Evolutionary conservation across 768 basidiomycete genomes (phyloP), one percentile per base, ranked within the genome.

Genomic region (Serendipita vermifera): DNA sequence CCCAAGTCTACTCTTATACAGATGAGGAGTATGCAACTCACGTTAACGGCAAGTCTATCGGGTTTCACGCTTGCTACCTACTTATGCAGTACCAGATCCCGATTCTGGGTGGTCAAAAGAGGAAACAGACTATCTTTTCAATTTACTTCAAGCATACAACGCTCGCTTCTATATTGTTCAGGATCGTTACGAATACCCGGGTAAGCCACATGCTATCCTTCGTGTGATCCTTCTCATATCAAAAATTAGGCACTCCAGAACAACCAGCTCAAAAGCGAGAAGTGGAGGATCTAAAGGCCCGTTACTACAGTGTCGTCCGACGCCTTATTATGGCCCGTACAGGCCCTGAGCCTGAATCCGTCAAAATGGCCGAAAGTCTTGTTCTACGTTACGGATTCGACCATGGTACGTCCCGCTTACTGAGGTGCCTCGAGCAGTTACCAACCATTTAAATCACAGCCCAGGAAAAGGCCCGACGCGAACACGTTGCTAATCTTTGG

Each of bases 111-210:
- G 96, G 96, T 78, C 87, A 4, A 85, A 84, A 62, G 88, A 91
- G 61, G 92, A 97, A 68, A 97, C 96, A 0, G 86, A 90, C 65
- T 90, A 97, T 65, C 77, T 99, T 1, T 94, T 98, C 69, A 71
- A 71, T 2, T 68, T 94, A 6, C 82, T 85, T 6, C 75, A 77
- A 51, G 82, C 87, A 54, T 98, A 86, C 61, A 93, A 97, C 67
- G 73, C 80, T 9, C 78, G 94, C 39, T 98, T 93, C 79, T 84
- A 87, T 65, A 77, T 98, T 60, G 80, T 93, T 11, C 74, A 86
- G 54, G 96, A 98, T 68, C 82, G 96, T 26, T 98, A 94, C 67
- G 81, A 87, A 3, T 88, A 75, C 64, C 73, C 78, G 1, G 75
- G 91, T 87, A 58, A 56, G 72, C 64, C 2, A n/a, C 22, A n/a